Conservation (phyloP, 352 stramenopile species). For the Globisporangium orthogonon region DNA sequence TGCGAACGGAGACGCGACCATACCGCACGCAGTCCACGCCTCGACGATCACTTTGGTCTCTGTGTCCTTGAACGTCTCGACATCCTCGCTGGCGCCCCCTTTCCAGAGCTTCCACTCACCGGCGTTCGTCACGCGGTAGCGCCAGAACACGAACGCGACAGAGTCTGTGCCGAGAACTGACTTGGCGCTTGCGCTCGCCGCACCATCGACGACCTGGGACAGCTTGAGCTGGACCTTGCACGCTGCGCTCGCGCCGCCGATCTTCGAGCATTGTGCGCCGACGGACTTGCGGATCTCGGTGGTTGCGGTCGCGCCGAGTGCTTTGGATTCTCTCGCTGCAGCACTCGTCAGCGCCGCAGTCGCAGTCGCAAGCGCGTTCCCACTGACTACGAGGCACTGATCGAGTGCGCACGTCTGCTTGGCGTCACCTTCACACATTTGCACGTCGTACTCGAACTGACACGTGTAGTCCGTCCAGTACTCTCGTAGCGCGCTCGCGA, state of each 20-base stretch:
- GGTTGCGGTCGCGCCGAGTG: constrained; percentile 31
- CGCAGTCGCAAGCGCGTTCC: constrained; percentile 31
- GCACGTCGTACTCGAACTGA: constrained; percentile 40
- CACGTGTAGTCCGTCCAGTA: constrained; percentile 64
- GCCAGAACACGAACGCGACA: constrained; percentile 53
- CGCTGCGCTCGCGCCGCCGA: constrained; percentile 13
- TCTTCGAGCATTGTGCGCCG: constrained; percentile 24
- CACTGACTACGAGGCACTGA: constrained; percentile 50
- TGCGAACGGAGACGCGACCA: constrained; percentile 20
- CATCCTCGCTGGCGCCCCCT: constrained; percentile 7
- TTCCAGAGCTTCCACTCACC: constrained; percentile 38
- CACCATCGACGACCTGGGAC: constrained; percentile 29
- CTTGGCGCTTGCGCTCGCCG: constrained; percentile 16
- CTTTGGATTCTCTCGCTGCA: constrained; percentile 20
- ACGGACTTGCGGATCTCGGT: constrained; percentile 57
- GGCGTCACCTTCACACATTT: constrained; percentile 29
- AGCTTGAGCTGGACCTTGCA: constrained; percentile 24
- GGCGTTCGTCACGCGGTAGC: constrained; percentile 35
- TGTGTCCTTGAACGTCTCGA: constrained; percentile 16
- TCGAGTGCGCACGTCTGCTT: constrained; percentile 28
- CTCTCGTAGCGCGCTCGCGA: constrained; percentile 41
- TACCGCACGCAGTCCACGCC: constrained; percentile 50
- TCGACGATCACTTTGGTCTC: constrained; percentile 43
- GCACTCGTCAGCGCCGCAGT: constrained; percentile 18
- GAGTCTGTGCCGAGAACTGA: constrained; percentile 7